Evolutionary conservation across 345 rosid genomes (phyloP).

Genomic region (Gossypium sturtianum): DNA sequence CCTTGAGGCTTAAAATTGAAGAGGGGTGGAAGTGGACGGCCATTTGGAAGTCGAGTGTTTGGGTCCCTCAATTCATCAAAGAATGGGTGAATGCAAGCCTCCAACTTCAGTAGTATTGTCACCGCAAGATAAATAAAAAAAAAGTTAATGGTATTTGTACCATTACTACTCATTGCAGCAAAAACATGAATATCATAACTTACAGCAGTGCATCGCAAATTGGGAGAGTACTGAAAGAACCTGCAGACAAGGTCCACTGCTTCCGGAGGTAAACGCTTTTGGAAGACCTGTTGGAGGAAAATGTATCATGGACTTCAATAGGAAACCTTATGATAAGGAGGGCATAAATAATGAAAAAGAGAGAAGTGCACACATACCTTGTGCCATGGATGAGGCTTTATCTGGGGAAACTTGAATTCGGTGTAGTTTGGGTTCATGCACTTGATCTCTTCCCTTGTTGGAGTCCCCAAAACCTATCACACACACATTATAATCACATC

Average conservation of each 20-base stretch:
- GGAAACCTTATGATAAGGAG: background rate
- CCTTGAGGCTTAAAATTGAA: slow-evolving; percentile 64
- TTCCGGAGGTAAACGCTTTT: slow-evolving; percentile 88
- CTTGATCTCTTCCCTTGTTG: slow-evolving; percentile 93
- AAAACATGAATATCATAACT: slow-evolving; percentile 18
- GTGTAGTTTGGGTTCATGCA: slow-evolving; percentile 98
- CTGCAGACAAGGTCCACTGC: slow-evolving; percentile 95
- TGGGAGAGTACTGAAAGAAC: slow-evolving; percentile 92
- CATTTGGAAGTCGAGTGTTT: slow-evolving; percentile 57
- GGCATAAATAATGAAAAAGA: background rate
- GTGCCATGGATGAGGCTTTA: slow-evolving; percentile 96
- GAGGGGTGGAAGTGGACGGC: slow-evolving; percentile 73
- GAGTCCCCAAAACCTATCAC: slow-evolving; percentile 80
- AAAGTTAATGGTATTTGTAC: background rate
- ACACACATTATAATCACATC: background rate
- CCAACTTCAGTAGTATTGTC: slow-evolving; percentile 36
- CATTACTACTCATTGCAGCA: background rate
- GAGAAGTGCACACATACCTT: slow-evolving; percentile 36
- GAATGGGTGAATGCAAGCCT: slow-evolving; percentile 72
- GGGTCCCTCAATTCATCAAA: slow-evolving; percentile 75
- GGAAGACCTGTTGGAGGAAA: slow-evolving; percentile 48
- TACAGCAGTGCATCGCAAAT: slow-evolving; percentile 94
- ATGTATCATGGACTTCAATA: background rate
- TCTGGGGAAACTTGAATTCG: slow-evolving; percentile 85
- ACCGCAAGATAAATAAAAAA: background rate